These are phyloP conservation scores for Stenocarpella maydis DNA, from an alignment of 2,329 filamentous ascomycete genomes.

Conservation along the genomic window DNA sequence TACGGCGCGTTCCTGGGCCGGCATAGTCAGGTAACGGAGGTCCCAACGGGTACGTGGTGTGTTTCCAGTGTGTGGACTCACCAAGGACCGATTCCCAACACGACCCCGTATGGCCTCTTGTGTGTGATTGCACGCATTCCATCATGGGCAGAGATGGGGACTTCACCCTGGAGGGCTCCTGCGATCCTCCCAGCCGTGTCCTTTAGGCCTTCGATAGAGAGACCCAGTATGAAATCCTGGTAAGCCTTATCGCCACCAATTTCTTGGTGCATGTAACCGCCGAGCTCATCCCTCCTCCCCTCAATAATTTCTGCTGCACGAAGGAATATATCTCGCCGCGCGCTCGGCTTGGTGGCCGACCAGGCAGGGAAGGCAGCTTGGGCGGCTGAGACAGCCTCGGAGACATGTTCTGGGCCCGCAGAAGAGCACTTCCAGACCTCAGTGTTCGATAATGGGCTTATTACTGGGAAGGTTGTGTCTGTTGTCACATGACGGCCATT, in stretches of 20 bases:
- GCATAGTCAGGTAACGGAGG: neutral
- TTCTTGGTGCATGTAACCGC: neutral
- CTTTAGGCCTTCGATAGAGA: neutral
- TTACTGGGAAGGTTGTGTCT: neutral
- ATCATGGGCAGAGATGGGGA: conserved; percentile 46
- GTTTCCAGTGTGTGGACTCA: too few relatives aligned
- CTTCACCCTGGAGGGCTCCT: conserved; percentile 47
- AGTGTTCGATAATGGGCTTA: neutral
- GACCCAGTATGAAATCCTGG: neutral
- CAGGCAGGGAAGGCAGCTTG: neutral
- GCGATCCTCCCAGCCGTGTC: conserved; percentile 40
- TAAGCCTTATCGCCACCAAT: neutral
- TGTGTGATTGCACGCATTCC: conserved; percentile 39
- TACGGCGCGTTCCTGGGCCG: conserved; percentile 40
- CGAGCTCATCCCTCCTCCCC: neutral
- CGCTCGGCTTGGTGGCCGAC: neutral
- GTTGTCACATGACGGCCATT: neutral
- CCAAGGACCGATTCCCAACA: conserved; percentile 45
- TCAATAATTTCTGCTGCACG: neutral
- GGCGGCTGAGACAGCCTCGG: neutral
- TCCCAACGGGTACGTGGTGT: neutral
- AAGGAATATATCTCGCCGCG: neutral
- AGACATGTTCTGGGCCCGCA: neutral
- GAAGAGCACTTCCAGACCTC: neutral
- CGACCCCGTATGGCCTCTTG: conserved; percentile 43